phyloP scores from a whole-genome alignment of 1,284 basidiomycete species.

The Boletellus sp. region DNA sequence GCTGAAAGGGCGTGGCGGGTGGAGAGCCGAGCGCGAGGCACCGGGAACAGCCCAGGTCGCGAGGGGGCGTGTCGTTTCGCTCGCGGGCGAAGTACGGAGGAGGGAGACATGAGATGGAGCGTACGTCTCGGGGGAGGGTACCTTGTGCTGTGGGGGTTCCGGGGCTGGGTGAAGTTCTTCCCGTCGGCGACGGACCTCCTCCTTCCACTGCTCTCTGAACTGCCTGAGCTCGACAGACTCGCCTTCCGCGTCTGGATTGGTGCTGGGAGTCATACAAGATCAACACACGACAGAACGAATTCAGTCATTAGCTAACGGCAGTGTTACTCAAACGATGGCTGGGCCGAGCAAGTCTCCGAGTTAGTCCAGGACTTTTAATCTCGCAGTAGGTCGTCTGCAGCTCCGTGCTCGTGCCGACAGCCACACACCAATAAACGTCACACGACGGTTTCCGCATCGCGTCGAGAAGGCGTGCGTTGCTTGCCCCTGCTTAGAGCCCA shows the following conservation, averaged over 20 bases:
- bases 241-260: conserved; percentile 3
- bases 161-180: conserved; percentile 17
- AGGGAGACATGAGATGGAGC: not conserved
- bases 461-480: conserved; percentile 14
- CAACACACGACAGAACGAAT: conserved; percentile 1
- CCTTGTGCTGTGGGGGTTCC: conserved; percentile 1
- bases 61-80: not conserved
- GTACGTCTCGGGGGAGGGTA: conserved; percentile 1
- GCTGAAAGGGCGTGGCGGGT: conserved; percentile 29
- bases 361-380: conserved; percentile 13
- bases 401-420: not conserved
- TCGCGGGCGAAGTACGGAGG: not conserved
- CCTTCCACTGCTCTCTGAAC: conserved; percentile 75
- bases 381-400: conserved; percentile 7
- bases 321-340: not conserved
- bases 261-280: not conserved
- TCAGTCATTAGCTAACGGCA: no score
- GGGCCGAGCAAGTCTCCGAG: not conserved
- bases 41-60: conserved; percentile 6
- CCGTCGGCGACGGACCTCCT: conserved; percentile 54
- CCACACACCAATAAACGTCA: conserved; percentile 11
- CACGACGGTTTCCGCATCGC: no score
- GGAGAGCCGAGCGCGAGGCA: conserved; percentile 2
- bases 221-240: conserved; percentile 54
- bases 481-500: conserved; percentile 7